Base-by-base conservation (phyloP, 2,329 filamentous ascomycete genomes). In the Didymella arachidicola region DNA sequence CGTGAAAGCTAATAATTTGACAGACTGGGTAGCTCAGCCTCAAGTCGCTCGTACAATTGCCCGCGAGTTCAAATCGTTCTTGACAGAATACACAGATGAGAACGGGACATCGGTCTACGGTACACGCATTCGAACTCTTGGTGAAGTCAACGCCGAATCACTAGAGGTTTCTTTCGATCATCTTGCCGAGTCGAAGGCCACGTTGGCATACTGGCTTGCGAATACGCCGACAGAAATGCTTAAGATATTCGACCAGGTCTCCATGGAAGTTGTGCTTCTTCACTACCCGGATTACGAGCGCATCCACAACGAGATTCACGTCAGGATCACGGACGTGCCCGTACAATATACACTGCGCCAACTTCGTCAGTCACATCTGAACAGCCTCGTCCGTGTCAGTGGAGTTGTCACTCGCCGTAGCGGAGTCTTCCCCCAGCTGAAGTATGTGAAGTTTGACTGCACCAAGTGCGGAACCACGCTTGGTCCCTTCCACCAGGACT, bases 361-460 rank as follows among this genome's bases (percentile, higher is more conserved):
- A 77, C 85, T 99, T 43, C 92, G 95, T 60, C 95, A 99, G 79
- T 92, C 90, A 4, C 96, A 99, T 73, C 85, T 99, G 59, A 99
- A 99, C 83, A 97, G 93, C 71, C 84, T 99, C 42, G 91, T 99
- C 38, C 89, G 94, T 52, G 95, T 99, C 53, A 93, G 90, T 68
- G 95, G 95, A 66, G 95, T 99, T 4, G 95, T 99, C 27, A 99
- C 95, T 32, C 88, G 95, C 63, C 87, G 95, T 66, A 96, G 89
- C 26, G 95, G 95, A 55, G 96, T 99, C 46, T 99, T 99, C 77
- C 95, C 95, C 3, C 95, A 99, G 80, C 83, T 99, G 61, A 98
- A 98, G 78, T 97, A 98, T 77, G 92, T 99, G 80, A 97, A 97
- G 80, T 98, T 99, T 73, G 92, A 97, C 80, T 99, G 95, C 79